Evolutionary conservation across 2,329 filamentous ascomycete species (phyloP).

Genomic region (Arthrobotrys sphaeroides): DNA sequence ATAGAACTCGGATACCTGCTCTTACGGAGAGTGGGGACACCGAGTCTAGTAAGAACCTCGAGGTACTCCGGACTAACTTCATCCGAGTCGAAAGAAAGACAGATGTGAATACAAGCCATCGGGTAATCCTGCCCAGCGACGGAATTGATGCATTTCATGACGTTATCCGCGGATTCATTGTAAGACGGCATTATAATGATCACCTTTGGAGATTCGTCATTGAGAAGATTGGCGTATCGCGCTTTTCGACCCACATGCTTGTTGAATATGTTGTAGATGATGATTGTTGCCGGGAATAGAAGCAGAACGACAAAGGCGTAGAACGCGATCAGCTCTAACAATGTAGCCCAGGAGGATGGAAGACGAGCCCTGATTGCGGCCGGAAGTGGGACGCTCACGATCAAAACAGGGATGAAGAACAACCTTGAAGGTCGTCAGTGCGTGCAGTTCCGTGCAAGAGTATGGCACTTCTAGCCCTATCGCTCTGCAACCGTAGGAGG

Average conservation of each 20-base stretch:
- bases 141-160: slow-evolving; percentile 87
- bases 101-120: slow-evolving; percentile 88
- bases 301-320: slow-evolving; percentile 88
- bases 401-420: slow-evolving; percentile 91
- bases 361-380: slow-evolving; percentile 76
- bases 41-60: slow-evolving; percentile 83
- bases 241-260: slow-evolving; percentile 81
- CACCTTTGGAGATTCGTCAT: slow-evolving; percentile 89
- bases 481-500: too few species aligned
- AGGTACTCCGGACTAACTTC: slow-evolving; percentile 88
- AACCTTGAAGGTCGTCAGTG: slow-evolving; percentile 65
- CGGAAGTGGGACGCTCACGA: slow-evolving; percentile 88
- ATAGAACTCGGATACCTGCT: slow-evolving; percentile 83
- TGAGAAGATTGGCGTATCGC: slow-evolving; percentile 85
- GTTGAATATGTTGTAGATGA: slow-evolving; percentile 87
- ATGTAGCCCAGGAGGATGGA: slow-evolving; percentile 72
- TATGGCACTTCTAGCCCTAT: too few species aligned
- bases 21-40: slow-evolving; percentile 78
- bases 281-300: slow-evolving; percentile 86
- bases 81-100: slow-evolving; percentile 93
- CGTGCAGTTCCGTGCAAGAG: too few species aligned
- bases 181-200: slow-evolving; percentile 98
- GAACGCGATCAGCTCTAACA: slow-evolving; percentile 94
- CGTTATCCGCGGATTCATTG: slow-evolving; percentile 84
- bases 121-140: slow-evolving; percentile 95